phyloP scores from a whole-genome alignment of 2,329 filamentous ascomycete genomes.

The Ilyonectria mors-panacis region DNA sequence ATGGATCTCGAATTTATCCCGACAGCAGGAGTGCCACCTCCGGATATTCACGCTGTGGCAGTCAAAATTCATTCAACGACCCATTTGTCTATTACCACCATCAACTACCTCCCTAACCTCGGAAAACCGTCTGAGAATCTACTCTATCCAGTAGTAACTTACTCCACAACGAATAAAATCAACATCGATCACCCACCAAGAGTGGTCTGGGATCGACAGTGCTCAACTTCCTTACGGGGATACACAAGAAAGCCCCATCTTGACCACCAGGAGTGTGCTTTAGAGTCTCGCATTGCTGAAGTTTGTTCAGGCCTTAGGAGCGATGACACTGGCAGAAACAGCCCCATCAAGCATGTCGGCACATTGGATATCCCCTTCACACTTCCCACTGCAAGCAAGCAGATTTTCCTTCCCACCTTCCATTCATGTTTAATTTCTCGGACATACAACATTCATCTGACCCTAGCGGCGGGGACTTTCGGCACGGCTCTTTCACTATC shows the following conservation, averaged over 20 bases:
- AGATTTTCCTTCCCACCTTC: conserved; percentile 36
- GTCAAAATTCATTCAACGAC: conserved; percentile 10
- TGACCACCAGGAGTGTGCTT: background rate
- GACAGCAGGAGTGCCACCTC: background rate
- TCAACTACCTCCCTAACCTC: background rate
- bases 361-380: conserved; percentile 18
- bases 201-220: background rate
- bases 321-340: conserved; percentile 17
- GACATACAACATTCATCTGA: conserved; percentile 26
- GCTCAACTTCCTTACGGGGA: background rate
- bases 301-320: conserved; percentile 1
- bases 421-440: conserved; percentile 39
- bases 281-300: background rate
- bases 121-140: background rate
- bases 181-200: background rate
- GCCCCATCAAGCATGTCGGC: conserved; percentile 18
- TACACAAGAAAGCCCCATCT: background rate
- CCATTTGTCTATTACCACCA: background rate
- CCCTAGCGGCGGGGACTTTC: conserved; percentile 8
- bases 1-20: conserved; percentile 15
- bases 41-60: background rate
- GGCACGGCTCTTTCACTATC: conserved; percentile 24
- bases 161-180: conserved; percentile 4
- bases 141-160: conserved; percentile 11
- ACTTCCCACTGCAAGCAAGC: conserved; percentile 29